phyloP scores from a whole-genome alignment of 352 stramenopile species.

The Phytophthora meadii region DNA sequence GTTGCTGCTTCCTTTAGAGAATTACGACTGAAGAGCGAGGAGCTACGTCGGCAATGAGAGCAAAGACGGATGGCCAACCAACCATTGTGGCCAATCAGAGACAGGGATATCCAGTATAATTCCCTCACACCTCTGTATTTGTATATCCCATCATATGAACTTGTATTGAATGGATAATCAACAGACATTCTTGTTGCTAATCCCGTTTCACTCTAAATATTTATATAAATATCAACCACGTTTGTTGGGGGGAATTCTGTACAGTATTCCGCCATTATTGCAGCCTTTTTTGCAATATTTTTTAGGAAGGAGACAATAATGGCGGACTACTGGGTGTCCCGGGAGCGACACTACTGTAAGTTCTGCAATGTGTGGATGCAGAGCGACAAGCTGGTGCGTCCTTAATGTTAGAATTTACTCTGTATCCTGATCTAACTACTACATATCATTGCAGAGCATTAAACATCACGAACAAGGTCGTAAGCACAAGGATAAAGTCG shows the following conservation, averaged over 20 bases:
- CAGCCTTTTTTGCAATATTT: no score
- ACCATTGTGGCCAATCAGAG: not conserved
- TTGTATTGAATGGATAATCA: no score
- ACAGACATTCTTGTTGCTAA: no score
- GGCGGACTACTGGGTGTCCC: slow-evolving; percentile 73
- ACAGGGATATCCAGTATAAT: no score
- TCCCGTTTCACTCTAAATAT: no score
- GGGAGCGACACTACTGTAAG: slow-evolving; percentile 85
- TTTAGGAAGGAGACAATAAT: slow-evolving; percentile 30
- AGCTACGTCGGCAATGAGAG: not conserved
- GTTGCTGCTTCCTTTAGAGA: slow-evolving; percentile 85
- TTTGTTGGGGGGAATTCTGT: no score
- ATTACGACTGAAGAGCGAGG: slow-evolving; percentile 70
- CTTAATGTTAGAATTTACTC: not conserved
- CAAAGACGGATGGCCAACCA: slow-evolving; percentile 40
- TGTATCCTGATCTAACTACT: not conserved
- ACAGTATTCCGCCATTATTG: no score
- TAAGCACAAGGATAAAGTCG: slow-evolving; percentile 79
- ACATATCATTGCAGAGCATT: slow-evolving; percentile 56
- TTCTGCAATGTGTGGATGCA: slow-evolving; percentile 92
- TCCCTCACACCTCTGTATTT: no score
- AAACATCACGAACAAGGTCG: slow-evolving; percentile 83
- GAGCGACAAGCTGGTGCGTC: slow-evolving; percentile 70
- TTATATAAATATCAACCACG: no score
- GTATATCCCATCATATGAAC: no score